Evolutionary conservation across 2,329 filamentous ascomycete genomes (phyloP).

Genomic region (Fusarium sp.): DNA sequence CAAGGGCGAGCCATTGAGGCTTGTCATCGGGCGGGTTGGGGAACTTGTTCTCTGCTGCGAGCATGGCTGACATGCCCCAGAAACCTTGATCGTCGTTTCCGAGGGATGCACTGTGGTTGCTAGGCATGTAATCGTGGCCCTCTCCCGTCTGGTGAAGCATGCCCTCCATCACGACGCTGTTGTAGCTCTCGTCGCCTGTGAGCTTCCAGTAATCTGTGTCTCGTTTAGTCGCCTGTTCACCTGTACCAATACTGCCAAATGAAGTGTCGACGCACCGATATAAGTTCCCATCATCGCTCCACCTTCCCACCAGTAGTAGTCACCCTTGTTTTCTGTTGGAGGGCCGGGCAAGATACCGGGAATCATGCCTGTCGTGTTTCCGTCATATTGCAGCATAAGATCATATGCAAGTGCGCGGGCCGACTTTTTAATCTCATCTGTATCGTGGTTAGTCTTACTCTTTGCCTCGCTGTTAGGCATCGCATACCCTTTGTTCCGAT

Average conservation of each 20-base stretch:
- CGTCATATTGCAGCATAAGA: slow-evolving; percentile 62
- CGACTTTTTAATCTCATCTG: slow-evolving; percentile 59
- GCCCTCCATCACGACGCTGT: slow-evolving; percentile 65
- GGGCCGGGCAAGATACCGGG: slow-evolving; percentile 69
- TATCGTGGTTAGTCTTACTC: fast-evolving
- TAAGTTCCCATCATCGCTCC: slow-evolving; percentile 75
- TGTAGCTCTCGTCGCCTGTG: slow-evolving; percentile 73
- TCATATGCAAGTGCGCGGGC: slow-evolving; percentile 62
- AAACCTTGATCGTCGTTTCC: slow-evolving; percentile 79
- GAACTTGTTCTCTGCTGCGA: slow-evolving; percentile 73
- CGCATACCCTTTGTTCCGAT: slow-evolving; percentile 47
- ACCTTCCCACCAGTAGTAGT: slow-evolving; percentile 82
- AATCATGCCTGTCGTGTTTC: slow-evolving; percentile 61
- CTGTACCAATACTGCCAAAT: fast-evolving
- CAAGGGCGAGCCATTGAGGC: slow-evolving; percentile 72
- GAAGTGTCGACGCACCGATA: slow-evolving; percentile 54
- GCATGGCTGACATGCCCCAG: slow-evolving; percentile 76
- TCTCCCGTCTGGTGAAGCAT: slow-evolving; percentile 70
- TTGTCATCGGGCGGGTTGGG: slow-evolving; percentile 65
- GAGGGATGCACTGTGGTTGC: slow-evolving; percentile 66
- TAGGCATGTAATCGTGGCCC: slow-evolving; percentile 68
- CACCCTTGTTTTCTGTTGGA: slow-evolving; percentile 57
- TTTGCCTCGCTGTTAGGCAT: fast-evolving
- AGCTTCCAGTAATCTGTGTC: slow-evolving; percentile 71
- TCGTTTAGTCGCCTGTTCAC: not conserved